Evolutionary conservation across 352 stramenopile genomes (phyloP).

Genomic region (Pythium chondricola): DNA sequence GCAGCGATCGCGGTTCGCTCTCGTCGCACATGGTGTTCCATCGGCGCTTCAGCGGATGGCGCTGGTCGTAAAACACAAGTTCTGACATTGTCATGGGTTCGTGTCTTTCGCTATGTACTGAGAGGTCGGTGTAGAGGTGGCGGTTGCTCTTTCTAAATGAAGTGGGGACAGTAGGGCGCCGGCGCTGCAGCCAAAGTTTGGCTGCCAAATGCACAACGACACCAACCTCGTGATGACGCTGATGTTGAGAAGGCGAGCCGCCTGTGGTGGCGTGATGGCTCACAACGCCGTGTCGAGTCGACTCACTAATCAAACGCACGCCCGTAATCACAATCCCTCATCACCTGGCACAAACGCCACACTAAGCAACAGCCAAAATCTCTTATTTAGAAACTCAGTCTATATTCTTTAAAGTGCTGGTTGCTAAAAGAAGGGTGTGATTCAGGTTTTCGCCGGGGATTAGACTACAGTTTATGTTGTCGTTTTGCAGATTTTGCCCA

Average conservation of each 20-base stretch:
- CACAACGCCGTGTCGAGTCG: neutral
- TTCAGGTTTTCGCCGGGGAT: too few relatives aligned
- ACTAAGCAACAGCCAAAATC: too few relatives aligned
- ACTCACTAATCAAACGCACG: conserved; percentile 8
- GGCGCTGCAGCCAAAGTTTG: too few relatives aligned
- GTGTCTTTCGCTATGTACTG: neutral
- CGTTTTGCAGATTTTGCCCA: too few relatives aligned
- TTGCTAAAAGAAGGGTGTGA: too few relatives aligned
- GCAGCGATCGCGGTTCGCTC: neutral
- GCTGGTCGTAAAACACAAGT: conserved; percentile 17
- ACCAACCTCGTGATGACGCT: neutral
- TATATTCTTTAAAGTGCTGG: too few relatives aligned
- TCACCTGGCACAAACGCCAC: too few relatives aligned
- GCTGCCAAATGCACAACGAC: too few relatives aligned
- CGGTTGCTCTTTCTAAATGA: conserved; percentile 6
- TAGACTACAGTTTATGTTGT: too few relatives aligned
- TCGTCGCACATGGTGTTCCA: conserved; percentile 4
- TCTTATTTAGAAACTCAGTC: too few relatives aligned
- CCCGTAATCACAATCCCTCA: conserved; percentile 1
- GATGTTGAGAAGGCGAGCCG: conserved; percentile 5
- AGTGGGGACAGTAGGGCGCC: neutral
- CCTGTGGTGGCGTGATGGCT: neutral
- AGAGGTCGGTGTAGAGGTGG: neutral
- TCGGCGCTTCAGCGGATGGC: conserved; percentile 14
- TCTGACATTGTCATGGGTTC: conserved; percentile 5